Conservation (phyloP, 768 basidiomycete genomes). For the Tylopilus rubrobrunneus region DNA sequence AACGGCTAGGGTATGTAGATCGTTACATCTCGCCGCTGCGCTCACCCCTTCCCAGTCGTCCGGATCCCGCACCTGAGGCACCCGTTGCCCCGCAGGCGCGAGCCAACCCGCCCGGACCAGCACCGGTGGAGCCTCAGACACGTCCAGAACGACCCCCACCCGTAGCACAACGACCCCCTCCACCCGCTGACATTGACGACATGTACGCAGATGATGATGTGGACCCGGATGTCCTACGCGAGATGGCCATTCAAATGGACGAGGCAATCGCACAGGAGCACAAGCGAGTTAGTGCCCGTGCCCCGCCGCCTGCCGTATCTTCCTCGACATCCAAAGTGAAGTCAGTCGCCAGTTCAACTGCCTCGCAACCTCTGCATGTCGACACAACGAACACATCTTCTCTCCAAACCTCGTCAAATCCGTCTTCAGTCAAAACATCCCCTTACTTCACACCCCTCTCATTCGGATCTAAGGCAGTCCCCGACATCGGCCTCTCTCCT, state of each 20-base stretch:
- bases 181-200: slow-evolving; percentile 16
- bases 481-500: slow-evolving; percentile 30
- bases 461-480: slow-evolving; percentile 11
- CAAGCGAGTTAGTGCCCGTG: background rate
- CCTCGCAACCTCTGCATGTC: slow-evolving; percentile 1
- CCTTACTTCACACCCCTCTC: slow-evolving; percentile 17
- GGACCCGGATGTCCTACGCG: slow-evolving; percentile 29
- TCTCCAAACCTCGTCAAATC: background rate
- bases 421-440: no score
- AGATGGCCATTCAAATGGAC: slow-evolving; percentile 19
- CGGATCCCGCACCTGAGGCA: slow-evolving; percentile 22
- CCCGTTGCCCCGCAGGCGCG: slow-evolving; percentile 8
- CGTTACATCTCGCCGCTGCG: background rate
- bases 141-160: slow-evolving; percentile 11
- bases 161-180: slow-evolving; percentile 6
- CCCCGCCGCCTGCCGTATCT: background rate
- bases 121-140: slow-evolving; percentile 12
- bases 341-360: background rate
- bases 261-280: slow-evolving; percentile 5
- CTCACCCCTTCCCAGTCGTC: slow-evolving; percentile 16
- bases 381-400: slow-evolving; percentile 4
- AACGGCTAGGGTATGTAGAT: slow-evolving; percentile 60
- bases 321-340: slow-evolving; percentile 4
- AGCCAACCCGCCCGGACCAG: slow-evolving; percentile 9
- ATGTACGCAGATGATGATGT: slow-evolving; percentile 26